Evolutionary conservation across 768 basidiomycete species (phyloP), one percentile per base, ranked within the genome.

Genomic region (Lactifluus hygrophoroides): DNA sequence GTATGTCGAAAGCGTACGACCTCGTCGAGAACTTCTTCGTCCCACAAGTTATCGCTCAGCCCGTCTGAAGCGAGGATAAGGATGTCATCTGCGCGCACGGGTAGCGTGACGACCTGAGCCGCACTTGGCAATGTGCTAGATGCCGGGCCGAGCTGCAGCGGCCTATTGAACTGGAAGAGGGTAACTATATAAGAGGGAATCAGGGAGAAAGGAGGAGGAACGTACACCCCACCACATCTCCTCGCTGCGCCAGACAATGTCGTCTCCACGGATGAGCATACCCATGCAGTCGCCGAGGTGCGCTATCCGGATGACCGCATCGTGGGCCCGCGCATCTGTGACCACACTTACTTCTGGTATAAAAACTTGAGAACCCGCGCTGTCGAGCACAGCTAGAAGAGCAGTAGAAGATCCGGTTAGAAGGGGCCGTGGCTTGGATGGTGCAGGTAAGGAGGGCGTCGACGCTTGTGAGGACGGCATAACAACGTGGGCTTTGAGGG

Each of bases 201-300:
- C 10, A n/a, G 23, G 45, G 52, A 37, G 38, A 52, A 35, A 17
- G 19, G n/a, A 23, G 3, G 21, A 23, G 42, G 21, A 30, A 76
- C 82, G 69, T 66, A 83, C 83, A 14, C 77, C 80, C 80, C 91
- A 93, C 83, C 93, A 94, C 90, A 95, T 94, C 71, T 96, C 94
- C 43, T 89, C 82, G 49, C 85, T 88, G 32, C 93, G 78, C 85
- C 92, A 96, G 1, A 84, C 81, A 44, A 96, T 83, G 54, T 82
- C 76, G 45, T 87, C 81, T 6, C 80, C 85, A 2, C 94, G 82
- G 19, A 97, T 83, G 21, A 96, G 77, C 79, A 90, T 86, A 23
- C 85, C 85, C 80, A 88, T 87, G 68, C 91, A 91, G 66, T 94
- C 91, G 9, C 92, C 91, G 8, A 94, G 70, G 64, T 93, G 89